These are phyloP conservation scores for Cystofilobasidium ferigula DNA, from an alignment of 768 basidiomycete genomes.

Conservation along the genomic window DNA sequence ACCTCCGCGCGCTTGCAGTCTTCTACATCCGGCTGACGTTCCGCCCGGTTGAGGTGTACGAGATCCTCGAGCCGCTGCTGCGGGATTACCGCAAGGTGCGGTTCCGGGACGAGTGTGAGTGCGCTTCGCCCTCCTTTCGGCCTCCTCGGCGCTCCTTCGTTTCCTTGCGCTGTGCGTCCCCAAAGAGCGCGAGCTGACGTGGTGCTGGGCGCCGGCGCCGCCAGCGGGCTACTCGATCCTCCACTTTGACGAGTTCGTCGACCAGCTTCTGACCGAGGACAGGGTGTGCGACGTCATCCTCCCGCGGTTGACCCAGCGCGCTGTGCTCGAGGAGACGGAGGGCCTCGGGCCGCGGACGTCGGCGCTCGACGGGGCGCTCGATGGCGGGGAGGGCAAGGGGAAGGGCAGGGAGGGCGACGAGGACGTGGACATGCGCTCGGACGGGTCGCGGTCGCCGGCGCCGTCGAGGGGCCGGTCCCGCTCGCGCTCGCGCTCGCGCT, in stretches of 20 bases:
- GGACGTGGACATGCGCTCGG: slow-evolving; percentile 20
- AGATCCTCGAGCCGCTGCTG: slow-evolving; percentile 81
- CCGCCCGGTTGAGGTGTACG: slow-evolving; percentile 76
- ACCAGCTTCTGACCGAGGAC: slow-evolving; percentile 72
- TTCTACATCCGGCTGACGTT: slow-evolving; percentile 96
- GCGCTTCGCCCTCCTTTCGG: neutral
- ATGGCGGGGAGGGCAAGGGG: neutral
- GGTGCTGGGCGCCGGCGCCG: neutral
- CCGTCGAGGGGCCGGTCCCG: neutral
- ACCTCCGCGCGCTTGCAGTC: slow-evolving; percentile 81
- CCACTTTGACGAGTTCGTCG: slow-evolving; percentile 84
- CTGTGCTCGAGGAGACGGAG: slow-evolving; percentile 79
- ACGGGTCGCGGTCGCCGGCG: neutral
- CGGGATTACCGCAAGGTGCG: slow-evolving; percentile 89
- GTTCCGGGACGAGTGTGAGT: slow-evolving; percentile 62
- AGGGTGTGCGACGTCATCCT: slow-evolving; percentile 93
- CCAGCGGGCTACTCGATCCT: slow-evolving; percentile 75
- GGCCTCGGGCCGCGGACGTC: slow-evolving; percentile 78
- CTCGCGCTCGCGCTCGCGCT: neutral
- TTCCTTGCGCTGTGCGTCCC: neutral
- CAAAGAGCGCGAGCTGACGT: too few relatives aligned
- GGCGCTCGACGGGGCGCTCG: slow-evolving; percentile 45
- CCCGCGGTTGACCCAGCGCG: slow-evolving; percentile 73
- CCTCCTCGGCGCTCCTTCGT: neutral
- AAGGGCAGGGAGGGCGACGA: slow-evolving; percentile 2